phyloP scores from a whole-genome alignment of 23 red algal species.

The Agarophyton chilense region DNA sequence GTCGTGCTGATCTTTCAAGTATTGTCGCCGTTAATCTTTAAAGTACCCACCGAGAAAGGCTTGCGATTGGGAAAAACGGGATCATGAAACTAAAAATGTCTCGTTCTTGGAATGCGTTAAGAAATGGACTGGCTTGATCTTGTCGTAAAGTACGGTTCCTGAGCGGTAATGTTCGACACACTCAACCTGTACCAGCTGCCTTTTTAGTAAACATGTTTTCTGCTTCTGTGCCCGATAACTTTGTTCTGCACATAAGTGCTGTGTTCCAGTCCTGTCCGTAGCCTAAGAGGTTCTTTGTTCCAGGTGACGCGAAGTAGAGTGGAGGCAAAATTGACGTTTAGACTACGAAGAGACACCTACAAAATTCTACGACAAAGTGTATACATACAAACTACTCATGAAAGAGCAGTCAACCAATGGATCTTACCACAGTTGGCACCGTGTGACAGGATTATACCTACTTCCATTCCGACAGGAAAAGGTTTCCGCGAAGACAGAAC shows the following conservation, averaged over 20 bases:
- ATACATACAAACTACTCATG: too few species aligned
- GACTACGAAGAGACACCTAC: too few species aligned
- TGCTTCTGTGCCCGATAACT: not conserved
- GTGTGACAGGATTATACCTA: conserved; percentile 61
- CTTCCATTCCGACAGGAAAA: conserved; percentile 58
- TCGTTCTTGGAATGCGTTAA: too few species aligned
- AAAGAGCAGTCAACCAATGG: too few species aligned
- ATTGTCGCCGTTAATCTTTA: not conserved
- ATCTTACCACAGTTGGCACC: conserved; percentile 50
- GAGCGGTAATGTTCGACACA: not conserved
- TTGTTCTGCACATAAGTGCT: too few species aligned
- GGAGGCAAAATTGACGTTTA: too few species aligned
- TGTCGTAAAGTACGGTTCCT: too few species aligned
- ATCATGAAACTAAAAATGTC: not conserved
- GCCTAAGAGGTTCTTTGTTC: too few species aligned
- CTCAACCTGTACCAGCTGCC: conserved; percentile 23
- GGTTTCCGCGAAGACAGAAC: conserved; percentile 36
- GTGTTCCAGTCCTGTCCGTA: too few species aligned
- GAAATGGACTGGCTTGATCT: too few species aligned
- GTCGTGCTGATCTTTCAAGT: not conserved
- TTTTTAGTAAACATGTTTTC: conserved; percentile 25
- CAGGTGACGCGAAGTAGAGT: too few species aligned
- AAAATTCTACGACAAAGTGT: too few species aligned
- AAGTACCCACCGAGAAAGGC: not conserved
- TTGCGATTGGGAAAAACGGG: not conserved